Percentiles rank a stretch among this genome's conserved stretches.
phyloP scores from a whole-genome alignment of 345 rosid genomes.

The Crucihimalaya himalaica region DNA sequence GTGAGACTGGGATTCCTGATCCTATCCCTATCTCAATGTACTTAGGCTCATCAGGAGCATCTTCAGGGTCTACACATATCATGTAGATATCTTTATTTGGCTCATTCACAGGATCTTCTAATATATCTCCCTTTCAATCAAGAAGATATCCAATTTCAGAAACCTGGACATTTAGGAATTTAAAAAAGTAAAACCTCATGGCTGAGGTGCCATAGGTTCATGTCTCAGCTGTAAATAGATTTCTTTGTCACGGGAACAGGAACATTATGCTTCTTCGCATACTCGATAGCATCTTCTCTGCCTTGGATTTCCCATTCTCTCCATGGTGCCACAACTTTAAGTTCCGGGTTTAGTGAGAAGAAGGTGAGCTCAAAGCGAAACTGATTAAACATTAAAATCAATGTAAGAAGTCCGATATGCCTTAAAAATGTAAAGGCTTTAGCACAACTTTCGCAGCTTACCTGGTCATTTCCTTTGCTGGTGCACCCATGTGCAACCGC shows the following conservation, averaged over 20 bases:
- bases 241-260: neutral
- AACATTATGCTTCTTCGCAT: neutral
- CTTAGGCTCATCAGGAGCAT: conserved; percentile 82
- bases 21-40: conserved; percentile 13
- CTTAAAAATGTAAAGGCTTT: too few species aligned
- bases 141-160: too few species aligned
- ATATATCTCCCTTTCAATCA: conserved; percentile 41
- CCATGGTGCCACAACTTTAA: neutral
- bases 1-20: too few species aligned
- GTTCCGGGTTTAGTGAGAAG: neutral
- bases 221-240: neutral
- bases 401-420: too few species aligned
- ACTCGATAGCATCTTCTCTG: neutral
- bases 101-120: conserved; percentile 93
- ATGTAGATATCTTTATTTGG: conserved; percentile 93
- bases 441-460: too few species aligned
- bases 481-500: too few species aligned
- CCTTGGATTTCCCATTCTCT: neutral
- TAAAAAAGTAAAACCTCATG: neutral
- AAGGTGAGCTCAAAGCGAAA: too few species aligned
- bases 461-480: too few species aligned
- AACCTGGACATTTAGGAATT: too few species aligned
- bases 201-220: neutral
- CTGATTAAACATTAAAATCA: too few species aligned
- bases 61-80: conserved; percentile 89